Evolutionary conservation across 2,329 filamentous ascomycete species (phyloP).

Genomic region (Dothiorella sarmentorum): DNA sequence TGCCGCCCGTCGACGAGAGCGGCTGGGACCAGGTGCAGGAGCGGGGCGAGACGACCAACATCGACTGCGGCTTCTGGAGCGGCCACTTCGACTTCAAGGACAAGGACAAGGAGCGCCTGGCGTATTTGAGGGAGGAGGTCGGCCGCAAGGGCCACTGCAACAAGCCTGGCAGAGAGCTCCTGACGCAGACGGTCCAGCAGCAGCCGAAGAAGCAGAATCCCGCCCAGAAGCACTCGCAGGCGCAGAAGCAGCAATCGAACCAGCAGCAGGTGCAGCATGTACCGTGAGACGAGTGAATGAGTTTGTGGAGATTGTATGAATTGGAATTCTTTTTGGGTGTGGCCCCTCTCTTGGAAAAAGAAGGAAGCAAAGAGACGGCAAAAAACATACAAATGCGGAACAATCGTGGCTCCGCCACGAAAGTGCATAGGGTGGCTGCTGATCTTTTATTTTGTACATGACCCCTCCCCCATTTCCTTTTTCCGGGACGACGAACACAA

Average conservation of each 20-base stretch:
- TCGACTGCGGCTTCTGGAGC: constrained; percentile 40
- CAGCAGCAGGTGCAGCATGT: neutral
- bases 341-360: no score
- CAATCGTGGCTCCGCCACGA: neutral
- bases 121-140: constrained; percentile 36
- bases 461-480: no score
- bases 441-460: neutral
- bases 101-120: constrained; percentile 29
- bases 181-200: neutral
- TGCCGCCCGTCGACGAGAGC: constrained; percentile 36
- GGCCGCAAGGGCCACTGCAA: constrained; percentile 38
- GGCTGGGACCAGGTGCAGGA: constrained; percentile 30
- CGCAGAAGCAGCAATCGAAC: neutral
- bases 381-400: neutral
- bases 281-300: neutral
- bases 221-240: neutral
- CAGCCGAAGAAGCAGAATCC: no score
- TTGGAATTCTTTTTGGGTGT: neutral
- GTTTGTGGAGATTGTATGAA: neutral
- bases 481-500: no score
- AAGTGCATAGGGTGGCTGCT: neutral
- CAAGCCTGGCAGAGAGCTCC: constrained; percentile 23
- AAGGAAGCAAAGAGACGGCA: neutral
- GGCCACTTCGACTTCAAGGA: constrained; percentile 36
- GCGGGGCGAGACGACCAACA: constrained; percentile 37